Base-by-base conservation (phyloP, 257 asterid genomes). In the Penstemon newberryi region DNA sequence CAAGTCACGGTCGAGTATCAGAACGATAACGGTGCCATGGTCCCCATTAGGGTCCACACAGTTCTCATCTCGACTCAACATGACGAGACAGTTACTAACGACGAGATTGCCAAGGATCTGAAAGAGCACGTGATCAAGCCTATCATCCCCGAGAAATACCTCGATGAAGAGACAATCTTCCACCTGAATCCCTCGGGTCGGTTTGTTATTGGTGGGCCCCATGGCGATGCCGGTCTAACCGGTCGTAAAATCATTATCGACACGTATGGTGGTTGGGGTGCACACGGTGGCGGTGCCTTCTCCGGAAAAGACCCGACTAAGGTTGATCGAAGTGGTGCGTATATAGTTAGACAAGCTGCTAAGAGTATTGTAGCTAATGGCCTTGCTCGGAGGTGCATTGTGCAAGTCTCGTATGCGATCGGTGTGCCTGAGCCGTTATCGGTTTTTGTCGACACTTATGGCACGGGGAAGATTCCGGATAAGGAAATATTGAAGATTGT, bases 51-150 rank as follows among this genome's bases (percentile, higher is more conserved):
- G 68, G 83, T 79, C 13, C 83, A 79, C 78, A 79, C 83, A 0
- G 83, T 79, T 2, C 83, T 79, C 8, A 79, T 79, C 75, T 79
- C 83, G 0, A 79, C 83, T 6, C 83, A 79, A 63, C 83, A 79
- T 5, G 83, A 79, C 5, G 83, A 79, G 76, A 79, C 80, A 0
- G 83, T 79, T 0, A 79, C 83, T 7, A 79, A 79, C 5, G 80
- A 79, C 5, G 81, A 79, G 78, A 79, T 79, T 0, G 84, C 84
- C 10, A 44, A 37, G 54, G 84, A 79, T 61, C 70, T 79, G 33
- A 25, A 25, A 25, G 33, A 25, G 33, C 33, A 25, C 33, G 33
- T 25, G 33, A 25, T 25, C 33, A 74, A 78, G 77, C 80, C 83
- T 1, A 57, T 78, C 10, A 66, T 78, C 72, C 83, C 83, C 0